A percentile compares a stretch with the other conserved stretches of the same genome.
Evolutionary conservation across 805 yeast genomes (phyloP).

Genomic region (Ogataea methanolica): DNA sequence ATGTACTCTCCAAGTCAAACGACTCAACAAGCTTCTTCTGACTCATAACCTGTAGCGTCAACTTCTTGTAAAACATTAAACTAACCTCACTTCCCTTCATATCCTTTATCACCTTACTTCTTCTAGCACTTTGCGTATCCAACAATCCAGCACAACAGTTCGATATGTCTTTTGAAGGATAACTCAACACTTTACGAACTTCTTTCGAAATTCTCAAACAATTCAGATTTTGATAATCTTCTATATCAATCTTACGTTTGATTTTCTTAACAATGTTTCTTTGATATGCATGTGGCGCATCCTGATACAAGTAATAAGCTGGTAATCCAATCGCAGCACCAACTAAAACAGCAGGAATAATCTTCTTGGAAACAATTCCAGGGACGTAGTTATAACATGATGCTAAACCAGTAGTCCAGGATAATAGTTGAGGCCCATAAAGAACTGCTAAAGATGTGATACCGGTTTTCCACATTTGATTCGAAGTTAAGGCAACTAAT

Average conservation of each 20-base stretch:
- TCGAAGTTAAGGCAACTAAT: slow-evolving; percentile 16
- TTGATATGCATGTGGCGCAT: slow-evolving; percentile 87
- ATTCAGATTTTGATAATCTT: slow-evolving; percentile 77
- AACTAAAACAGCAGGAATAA: slow-evolving; percentile 30
- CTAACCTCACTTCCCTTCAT: slow-evolving; percentile 55
- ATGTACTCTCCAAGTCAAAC: slow-evolving; percentile 13
- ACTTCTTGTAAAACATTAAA: slow-evolving; percentile 46
- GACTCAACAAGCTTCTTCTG: slow-evolving; percentile 17
- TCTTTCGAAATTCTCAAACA: slow-evolving; percentile 77
- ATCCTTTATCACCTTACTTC: slow-evolving; percentile 48
- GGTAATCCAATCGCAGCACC: slow-evolving; percentile 33
- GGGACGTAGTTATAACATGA: slow-evolving; percentile 28
- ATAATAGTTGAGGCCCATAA: slow-evolving; percentile 26
- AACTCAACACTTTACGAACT: slow-evolving; percentile 72
- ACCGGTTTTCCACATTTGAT: slow-evolving; percentile 24
- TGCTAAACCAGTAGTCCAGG: slow-evolving; percentile 27
- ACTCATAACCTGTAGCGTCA: slow-evolving; percentile 26
- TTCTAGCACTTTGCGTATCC: slow-evolving; percentile 55
- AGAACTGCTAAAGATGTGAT: slow-evolving; percentile 22
- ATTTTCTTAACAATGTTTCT: slow-evolving; percentile 75
- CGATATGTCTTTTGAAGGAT: slow-evolving; percentile 79
- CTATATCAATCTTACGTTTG: slow-evolving; percentile 50
- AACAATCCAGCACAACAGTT: slow-evolving; percentile 61
- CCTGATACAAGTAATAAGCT: slow-evolving; percentile 55
- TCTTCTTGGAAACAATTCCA: slow-evolving; percentile 14